Conservation (phyloP, 1,139 yeast genomes). For the Geotrichum aggregatum region DNA sequence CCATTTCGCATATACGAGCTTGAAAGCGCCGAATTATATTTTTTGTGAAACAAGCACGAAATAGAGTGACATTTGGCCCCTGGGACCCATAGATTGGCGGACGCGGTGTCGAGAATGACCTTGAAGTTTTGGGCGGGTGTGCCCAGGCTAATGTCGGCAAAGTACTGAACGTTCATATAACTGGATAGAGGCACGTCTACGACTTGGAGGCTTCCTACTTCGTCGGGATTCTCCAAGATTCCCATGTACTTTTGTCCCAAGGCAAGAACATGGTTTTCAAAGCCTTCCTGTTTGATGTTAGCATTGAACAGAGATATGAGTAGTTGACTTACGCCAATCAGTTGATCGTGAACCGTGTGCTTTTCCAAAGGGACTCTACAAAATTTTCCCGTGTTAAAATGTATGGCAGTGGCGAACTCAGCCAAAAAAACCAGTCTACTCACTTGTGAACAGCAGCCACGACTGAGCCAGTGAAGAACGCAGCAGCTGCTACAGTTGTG, state of each 20-base stretch:
- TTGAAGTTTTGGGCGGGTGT: constrained; percentile 91
- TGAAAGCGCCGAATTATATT: constrained; percentile 78
- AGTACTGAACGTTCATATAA: constrained; percentile 92
- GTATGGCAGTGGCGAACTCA: too few relatives aligned
- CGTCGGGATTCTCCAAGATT: too few relatives aligned
- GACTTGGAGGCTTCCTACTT: constrained; percentile 42
- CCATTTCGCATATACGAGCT: constrained; percentile 84
- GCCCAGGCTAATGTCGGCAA: constrained; percentile 82
- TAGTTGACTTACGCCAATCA: constrained; percentile 45
- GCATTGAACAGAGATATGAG: not conserved
- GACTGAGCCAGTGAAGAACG: constrained; percentile 44
- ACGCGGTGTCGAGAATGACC: constrained; percentile 79
- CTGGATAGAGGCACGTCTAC: constrained; percentile 82
- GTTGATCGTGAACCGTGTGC: constrained; percentile 57
- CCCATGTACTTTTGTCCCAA: constrained; percentile 69
- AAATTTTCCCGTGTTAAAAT: too few relatives aligned
- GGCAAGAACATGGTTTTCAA: constrained; percentile 61
- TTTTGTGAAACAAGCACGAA: constrained; percentile 90
- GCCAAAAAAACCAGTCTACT: constrained; percentile 19
- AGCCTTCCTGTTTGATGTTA: constrained; percentile 33
- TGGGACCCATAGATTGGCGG: constrained; percentile 96
- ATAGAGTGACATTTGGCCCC: constrained; percentile 80
- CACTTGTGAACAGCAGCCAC: constrained; percentile 48
- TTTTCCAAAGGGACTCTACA: constrained; percentile 58
- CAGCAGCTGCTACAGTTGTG: constrained; percentile 55